Evolutionary conservation across 148 eudicot species (phyloP).

Genomic region (Vaccinium darrowii): DNA sequence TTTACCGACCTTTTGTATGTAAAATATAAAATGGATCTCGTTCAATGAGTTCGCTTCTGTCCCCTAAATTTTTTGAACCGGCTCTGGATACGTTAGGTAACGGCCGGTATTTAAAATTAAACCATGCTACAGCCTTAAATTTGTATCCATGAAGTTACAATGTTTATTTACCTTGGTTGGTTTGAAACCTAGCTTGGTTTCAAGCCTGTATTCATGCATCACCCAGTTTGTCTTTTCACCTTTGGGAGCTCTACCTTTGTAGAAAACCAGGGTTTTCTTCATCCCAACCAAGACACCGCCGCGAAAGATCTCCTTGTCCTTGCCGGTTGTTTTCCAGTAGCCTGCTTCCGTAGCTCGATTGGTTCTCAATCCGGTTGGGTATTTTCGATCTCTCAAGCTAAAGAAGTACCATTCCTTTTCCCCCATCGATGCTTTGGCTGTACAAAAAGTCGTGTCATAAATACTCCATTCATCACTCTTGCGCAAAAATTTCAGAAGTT

Average conservation of each 20-base stretch:
- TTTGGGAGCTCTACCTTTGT: constrained; percentile 88
- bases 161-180: constrained; percentile 56
- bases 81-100: too few relatives aligned
- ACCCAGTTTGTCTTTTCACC: constrained; percentile 97
- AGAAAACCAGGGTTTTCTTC: constrained; percentile 91
- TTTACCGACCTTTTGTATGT: too few relatives aligned
- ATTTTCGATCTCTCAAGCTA: constrained; percentile 75
- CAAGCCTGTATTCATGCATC: constrained; percentile 89
- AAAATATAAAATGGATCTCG: too few relatives aligned
- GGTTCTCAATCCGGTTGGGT: constrained; percentile 86
- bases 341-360: constrained; percentile 90
- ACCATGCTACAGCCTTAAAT: neutral
- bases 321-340: constrained; percentile 94
- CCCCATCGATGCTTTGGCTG: constrained; percentile 93
- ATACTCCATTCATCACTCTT: neutral
- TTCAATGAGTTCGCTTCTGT: too few relatives aligned
- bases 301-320: constrained; percentile 77
- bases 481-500: too few relatives aligned
- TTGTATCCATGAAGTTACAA: neutral
- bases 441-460: neutral
- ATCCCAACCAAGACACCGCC: constrained; percentile 71
- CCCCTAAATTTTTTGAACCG: too few relatives aligned
- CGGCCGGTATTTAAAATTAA: too few relatives aligned
- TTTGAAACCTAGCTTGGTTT: constrained; percentile 52
- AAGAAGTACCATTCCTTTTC: constrained; percentile 96